Conservation (phyloP, 495 filamentous ascomycete species). For the Physcia stellaris region DNA sequence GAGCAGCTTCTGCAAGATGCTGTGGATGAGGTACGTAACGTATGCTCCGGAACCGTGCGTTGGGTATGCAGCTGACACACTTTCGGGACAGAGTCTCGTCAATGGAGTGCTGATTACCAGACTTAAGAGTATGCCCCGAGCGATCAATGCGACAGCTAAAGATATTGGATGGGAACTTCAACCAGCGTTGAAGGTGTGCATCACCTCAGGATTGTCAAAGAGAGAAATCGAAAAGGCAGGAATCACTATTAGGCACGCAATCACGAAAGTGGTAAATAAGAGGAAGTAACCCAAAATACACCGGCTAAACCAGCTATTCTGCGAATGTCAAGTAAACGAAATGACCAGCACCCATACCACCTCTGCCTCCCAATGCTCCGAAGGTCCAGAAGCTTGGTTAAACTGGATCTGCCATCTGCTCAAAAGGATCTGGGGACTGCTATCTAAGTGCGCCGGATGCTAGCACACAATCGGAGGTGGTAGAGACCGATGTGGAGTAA, state of each 20-base stretch:
- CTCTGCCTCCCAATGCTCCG: not conserved
- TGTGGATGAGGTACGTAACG: slow-evolving; percentile 69
- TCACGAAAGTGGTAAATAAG: slow-evolving; percentile 65
- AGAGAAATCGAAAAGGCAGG: slow-evolving; percentile 94
- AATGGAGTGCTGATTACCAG: slow-evolving; percentile 83
- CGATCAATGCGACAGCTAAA: slow-evolving; percentile 42
- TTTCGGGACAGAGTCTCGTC: slow-evolving; percentile 41
- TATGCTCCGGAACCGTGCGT: not conserved
- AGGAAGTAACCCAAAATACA: not conserved
- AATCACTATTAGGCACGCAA: slow-evolving; percentile 73
- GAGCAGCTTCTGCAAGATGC: slow-evolving; percentile 77
- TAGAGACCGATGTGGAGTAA: too few relatives aligned
- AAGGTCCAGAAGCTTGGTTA: not conserved
- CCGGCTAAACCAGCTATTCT: too few relatives aligned
- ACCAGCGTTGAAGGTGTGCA: slow-evolving; percentile 79
- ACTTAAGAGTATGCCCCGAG: slow-evolving; percentile 60
- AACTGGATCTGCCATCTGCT: too few relatives aligned
- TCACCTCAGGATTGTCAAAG: slow-evolving; percentile 73
- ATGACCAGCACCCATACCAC: too few relatives aligned
- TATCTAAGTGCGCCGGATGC: too few relatives aligned
- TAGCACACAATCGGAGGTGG: too few relatives aligned
- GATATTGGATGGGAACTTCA: slow-evolving; percentile 47
- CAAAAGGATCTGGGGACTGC: too few relatives aligned
- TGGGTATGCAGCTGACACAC: slow-evolving; percentile 1
- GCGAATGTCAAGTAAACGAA: too few relatives aligned